Evolutionary conservation across 2,329 filamentous ascomycete species (phyloP).

Genomic region (Aphanocladium album): DNA sequence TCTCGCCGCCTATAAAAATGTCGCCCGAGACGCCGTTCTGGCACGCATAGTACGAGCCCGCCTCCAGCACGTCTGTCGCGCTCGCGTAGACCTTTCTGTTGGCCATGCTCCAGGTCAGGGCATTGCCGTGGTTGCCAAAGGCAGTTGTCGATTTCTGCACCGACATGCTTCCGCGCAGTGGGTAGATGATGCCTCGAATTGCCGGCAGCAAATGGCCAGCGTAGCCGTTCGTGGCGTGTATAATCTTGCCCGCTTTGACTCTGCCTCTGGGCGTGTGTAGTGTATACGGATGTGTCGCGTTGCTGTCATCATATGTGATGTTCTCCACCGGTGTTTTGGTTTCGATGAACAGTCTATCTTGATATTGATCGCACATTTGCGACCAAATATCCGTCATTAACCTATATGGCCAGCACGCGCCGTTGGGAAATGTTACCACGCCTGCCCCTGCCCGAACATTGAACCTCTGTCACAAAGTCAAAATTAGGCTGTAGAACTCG

Average conservation of each 20-base stretch:
- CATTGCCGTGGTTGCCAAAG: slow-evolving; percentile 9
- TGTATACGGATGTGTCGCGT: slow-evolving; percentile 20
- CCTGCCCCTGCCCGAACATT: slow-evolving; percentile 17
- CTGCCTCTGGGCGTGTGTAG: slow-evolving; percentile 32
- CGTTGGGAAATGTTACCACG: slow-evolving; percentile 21
- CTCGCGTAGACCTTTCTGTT: slow-evolving; percentile 41
- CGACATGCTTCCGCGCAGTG: slow-evolving; percentile 38
- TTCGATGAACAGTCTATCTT: slow-evolving; percentile 23
- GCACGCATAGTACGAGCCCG: slow-evolving; percentile 5
- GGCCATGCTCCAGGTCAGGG: slow-evolving; percentile 29
- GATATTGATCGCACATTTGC: slow-evolving; percentile 23
- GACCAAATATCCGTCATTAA: slow-evolving; percentile 32
- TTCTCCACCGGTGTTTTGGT: slow-evolving; percentile 26
- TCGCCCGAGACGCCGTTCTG: slow-evolving; percentile 24
- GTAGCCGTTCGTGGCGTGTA: slow-evolving; percentile 40
- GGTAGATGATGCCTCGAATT: slow-evolving; percentile 32
- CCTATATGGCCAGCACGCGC: slow-evolving; percentile 35
- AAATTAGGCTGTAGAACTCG: not conserved
- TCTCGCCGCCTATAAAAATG: slow-evolving; percentile 46
- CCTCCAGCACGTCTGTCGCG: slow-evolving; percentile 34
- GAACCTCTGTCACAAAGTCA: slow-evolving; percentile 17
- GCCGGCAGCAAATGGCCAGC: slow-evolving; percentile 35
- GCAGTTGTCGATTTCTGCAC: slow-evolving; percentile 28
- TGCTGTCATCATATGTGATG: slow-evolving; percentile 9
- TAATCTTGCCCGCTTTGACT: slow-evolving; percentile 28